Base-by-base conservation (phyloP, 73 alveolate genomes). In the Breviolum minutum region DNA sequence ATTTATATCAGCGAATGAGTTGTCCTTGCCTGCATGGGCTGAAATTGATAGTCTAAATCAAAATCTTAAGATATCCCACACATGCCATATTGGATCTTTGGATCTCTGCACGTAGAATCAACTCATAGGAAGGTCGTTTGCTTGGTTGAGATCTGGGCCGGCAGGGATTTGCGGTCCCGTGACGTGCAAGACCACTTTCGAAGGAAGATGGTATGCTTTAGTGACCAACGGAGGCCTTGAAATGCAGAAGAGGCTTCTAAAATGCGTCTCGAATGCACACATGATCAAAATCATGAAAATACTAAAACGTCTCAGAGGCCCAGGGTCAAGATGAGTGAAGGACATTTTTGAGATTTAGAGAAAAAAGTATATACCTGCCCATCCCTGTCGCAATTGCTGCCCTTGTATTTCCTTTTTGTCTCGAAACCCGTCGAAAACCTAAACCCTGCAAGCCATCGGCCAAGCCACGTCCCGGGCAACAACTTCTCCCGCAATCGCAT, bases 151-250 rank as follows among this genome's bases (percentile, higher is more conserved):
- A 10, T 16, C 48, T 5, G 54, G 54, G 80, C 95, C 95, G 0
- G 95, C 73, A 20, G 95, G 32, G 66, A 89, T 32, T 71, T 89
- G 95, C 6, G 95, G 95, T 9, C 95, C 95, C 6, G 95, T 89
- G 62, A 89, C 86, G 60, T 89, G 95, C 60, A 89, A 85, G 30
- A 89, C 86, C 7, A 54, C 86, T n/a, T 89, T 89, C 30, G 95
- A 74, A 13, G 95, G 95, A 22, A 89, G 86, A 73, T 68, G 86
- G 77, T 89, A 89, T 12, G 95, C 95, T 19, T 69, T 32, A 48
- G 95, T 89, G 48, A 89, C 71, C 69, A 89, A 62, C 61, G 95
- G 95, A 74, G 81, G 80, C 95, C 95, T 89, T 48, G 70, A 32
- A 73, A 24, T 9, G 83, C 14, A 14, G 32, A 24, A 73, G n/a